Conservation (phyloP, 2,329 filamentous ascomycete genomes). For the Trichoderma citrinoviride region DNA sequence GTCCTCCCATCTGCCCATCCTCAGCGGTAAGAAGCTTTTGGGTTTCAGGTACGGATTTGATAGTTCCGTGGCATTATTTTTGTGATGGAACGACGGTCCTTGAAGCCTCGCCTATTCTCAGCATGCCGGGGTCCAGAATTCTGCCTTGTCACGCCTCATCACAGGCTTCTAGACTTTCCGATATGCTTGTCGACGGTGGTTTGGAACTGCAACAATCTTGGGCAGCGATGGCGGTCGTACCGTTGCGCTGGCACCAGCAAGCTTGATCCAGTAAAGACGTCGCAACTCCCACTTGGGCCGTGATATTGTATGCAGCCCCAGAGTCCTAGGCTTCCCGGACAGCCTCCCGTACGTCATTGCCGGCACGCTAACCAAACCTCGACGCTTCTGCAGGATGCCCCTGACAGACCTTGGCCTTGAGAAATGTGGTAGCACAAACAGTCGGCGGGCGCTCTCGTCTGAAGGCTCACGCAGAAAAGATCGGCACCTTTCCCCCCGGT, state of each 20-base stretch:
- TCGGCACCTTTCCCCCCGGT: background rate
- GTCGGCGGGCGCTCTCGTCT: slow-evolving; percentile 8
- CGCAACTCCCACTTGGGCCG: slow-evolving; percentile 11
- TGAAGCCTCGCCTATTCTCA: slow-evolving; percentile 9
- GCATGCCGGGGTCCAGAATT: slow-evolving; percentile 1
- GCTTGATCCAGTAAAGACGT: background rate
- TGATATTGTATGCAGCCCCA: slow-evolving; percentile 20
- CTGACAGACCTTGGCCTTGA: slow-evolving; percentile 25
- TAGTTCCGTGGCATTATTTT: background rate
- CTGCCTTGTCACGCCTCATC: slow-evolving; percentile 4
- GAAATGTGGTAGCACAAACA: slow-evolving; percentile 26
- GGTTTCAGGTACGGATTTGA: slow-evolving; percentile 16
- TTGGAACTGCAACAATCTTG: slow-evolving; percentile 14
- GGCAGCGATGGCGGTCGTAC: slow-evolving; percentile 13
- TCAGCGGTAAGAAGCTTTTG: slow-evolving; percentile 5
- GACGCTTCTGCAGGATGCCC: slow-evolving; percentile 24
- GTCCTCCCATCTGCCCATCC: slow-evolving; percentile 14
- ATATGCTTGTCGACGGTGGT: slow-evolving; percentile 2
- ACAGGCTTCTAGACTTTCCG: slow-evolving; percentile 10
- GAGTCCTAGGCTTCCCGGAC: slow-evolving; percentile 3
- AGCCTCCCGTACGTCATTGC: slow-evolving; percentile 20
- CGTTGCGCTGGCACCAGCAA: slow-evolving; percentile 15
- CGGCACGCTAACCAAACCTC: slow-evolving; percentile 21
- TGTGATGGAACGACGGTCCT: background rate
- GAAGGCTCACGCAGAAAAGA: slow-evolving; percentile 19